Percentiles rank a stretch among this genome's conserved stretches.
Evolutionary conservation across 2,329 filamentous ascomycete genomes (phyloP).

Genomic region (Ophiosphaerella korrae): DNA sequence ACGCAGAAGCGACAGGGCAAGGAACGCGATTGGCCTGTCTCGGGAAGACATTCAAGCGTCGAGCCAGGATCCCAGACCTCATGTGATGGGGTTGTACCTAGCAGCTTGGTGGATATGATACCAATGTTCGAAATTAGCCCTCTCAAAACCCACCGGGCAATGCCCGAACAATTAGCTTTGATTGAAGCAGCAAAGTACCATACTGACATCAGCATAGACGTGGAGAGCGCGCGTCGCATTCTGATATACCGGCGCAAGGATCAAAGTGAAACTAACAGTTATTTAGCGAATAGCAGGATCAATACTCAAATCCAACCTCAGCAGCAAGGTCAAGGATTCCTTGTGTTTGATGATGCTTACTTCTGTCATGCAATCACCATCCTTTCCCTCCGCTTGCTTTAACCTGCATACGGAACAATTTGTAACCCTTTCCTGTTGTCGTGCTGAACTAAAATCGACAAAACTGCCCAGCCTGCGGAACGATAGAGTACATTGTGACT

Average conservation of each 20-base stretch:
- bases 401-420: conserved; percentile 1
- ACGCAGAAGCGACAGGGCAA: conserved; percentile 12
- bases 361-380: background rate
- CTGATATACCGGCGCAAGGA: conserved; percentile 12
- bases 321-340: conserved; percentile 2
- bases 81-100: background rate
- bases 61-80: too few relatives aligned
- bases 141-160: too few relatives aligned
- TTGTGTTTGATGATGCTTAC: conserved; percentile 1
- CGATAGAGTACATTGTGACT: conserved; percentile 8
- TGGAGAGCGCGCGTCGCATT: background rate
- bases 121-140: too few relatives aligned
- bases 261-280: conserved; percentile 11
- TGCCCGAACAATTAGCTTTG: too few relatives aligned
- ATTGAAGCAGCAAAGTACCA: too few relatives aligned
- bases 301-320: conserved; percentile 16
- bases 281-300: conserved; percentile 9
- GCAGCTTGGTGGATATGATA: background rate
- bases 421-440: conserved; percentile 2
- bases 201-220: too few relatives aligned
- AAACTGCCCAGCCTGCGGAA: conserved; percentile 7
- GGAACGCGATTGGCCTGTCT: conserved; percentile 6
- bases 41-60: background rate
- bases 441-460: background rate
- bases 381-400: conserved; percentile 1